Evolutionary conservation across 371 early-diverging fungal species (phyloP).

Genomic region (Capniomyces stellatus): DNA sequence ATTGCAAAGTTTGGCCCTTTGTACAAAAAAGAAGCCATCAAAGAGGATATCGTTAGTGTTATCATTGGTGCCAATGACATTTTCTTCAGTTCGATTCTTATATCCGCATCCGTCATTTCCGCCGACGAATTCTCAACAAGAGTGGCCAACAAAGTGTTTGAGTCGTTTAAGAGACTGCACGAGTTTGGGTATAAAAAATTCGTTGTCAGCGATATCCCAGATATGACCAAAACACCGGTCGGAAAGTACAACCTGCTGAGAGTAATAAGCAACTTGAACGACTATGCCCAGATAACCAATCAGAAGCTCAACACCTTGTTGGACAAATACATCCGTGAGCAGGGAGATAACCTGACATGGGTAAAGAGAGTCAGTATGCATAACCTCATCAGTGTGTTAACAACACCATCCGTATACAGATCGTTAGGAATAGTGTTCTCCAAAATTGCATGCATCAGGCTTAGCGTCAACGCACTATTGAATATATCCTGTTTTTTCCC

Average conservation of each 20-base stretch:
- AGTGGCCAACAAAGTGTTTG: conserved; percentile 1
- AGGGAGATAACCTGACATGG: background rate
- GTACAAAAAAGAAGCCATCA: conserved; percentile 1
- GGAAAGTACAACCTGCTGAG: background rate
- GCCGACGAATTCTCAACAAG: background rate
- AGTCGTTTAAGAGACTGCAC: conserved; percentile 1
- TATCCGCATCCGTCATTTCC: background rate
- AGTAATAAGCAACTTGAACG: background rate
- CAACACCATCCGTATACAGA: background rate
- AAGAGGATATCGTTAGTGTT: conserved; percentile 6
- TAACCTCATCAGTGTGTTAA: background rate
- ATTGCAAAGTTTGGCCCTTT: background rate
- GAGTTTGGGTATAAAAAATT: conserved; percentile 7
- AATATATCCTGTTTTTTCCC: conserved; percentile 5
- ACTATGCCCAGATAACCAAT: background rate
- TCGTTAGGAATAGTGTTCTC: background rate
- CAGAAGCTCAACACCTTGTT: background rate
- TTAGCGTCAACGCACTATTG: background rate
- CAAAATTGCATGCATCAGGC: background rate
- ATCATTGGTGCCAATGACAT: conserved; percentile 6
- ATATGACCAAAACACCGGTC: conserved; percentile 4
- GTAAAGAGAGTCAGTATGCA: background rate
- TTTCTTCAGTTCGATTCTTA: background rate
- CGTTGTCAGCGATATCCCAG: conserved; percentile 6
- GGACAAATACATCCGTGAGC: background rate